Evolutionary conservation across 164 flowering plant species (phyloP), one percentile per base, ranked within the genome.

Genomic region (Dillenia suffruticosa): DNA sequence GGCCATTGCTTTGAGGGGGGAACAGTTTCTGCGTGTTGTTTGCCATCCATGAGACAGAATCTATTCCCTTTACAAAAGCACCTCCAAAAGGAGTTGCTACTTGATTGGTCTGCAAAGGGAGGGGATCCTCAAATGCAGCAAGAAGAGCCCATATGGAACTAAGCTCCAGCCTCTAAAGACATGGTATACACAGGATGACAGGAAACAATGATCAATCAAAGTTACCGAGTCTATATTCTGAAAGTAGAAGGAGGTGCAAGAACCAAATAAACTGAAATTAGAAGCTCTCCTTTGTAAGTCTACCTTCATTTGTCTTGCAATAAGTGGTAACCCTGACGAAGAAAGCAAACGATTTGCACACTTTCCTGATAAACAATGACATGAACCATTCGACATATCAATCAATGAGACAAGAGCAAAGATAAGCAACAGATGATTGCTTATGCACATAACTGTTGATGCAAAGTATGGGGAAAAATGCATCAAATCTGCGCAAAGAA

Each of bases 271-370:
- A 46, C 26, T 16, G 0, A 8, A 9, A 14, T 44, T 46, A 17
- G 49, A 59, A 44, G 17, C 50, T 17, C 24, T 48, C 14, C 22
- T 49, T 4, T 40, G 15, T 52, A 57, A 10, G 22, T n/a, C 12
- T 68, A 90, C 98, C 95, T 94, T 94, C 98, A 91, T 94, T 69
- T 91, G 98, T 62, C 76, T 82, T 6, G 98, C 98, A 51, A 94
- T 78, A 47, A 84, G 78, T 26, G 98, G 98, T 51, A 94, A 80
- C 40, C 98, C 97, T 49, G 98, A 91, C 54, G 90, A 64, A 60
- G 88, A 70, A 61, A 94, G 96, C 77, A 94, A 77, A 26, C 89
- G 94, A 69, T 94, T 94, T 65, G 97, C 98, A 78, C 97, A 90
- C 81, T 94, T 93, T 59, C 98, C 98, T 93, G 78, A 56, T 49